Base-by-base conservation (phyloP, 176 grass and related monocot genomes). In the Oryza glumipatula region DNA sequence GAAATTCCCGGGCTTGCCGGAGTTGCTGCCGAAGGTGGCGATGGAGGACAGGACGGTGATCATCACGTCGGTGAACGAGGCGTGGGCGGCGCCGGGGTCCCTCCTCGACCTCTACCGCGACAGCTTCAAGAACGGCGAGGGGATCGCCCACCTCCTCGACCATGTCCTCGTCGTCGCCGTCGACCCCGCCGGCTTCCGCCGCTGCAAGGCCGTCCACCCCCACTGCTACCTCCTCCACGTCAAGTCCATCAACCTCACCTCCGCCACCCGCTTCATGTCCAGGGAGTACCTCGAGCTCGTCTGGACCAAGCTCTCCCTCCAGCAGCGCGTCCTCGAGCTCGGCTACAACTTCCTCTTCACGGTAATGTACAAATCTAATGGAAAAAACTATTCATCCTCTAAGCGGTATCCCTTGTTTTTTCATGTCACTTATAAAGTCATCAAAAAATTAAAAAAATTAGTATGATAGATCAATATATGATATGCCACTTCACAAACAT, bases 331-430 rank as follows among this genome's bases (percentile, higher is more conserved):
- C 43, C 83, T 97, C 0, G 76, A 92, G 77, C 83, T 94, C 1
- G 92, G 94, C 16, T 97, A 97, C 88, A 94, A 67, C 77, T 92
- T 91, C 44, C 49, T 97, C 30, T 94, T 89, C 80, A 91, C 90
- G 77, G 94, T 93, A 83, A 49, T 41, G 39, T 41, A 39, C 7
- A 43, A 32, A 28, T 28, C 28, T 28, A 28, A 28, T 28, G 28
- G 28, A 28, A 28, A 28, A 28, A 1, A 28, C 28, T 28, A 28
- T 28, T 28, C 28, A 28, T 28, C 28, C 28, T 28, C 28, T 28
- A 28, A 28, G 28, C 1, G 28, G 28, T 28, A 28, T 28, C 1
- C 28, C 28, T 28, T 1, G 28, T 28, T 28, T 28, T 2, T 28
- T 1, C 28, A 28, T 28, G 28, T 28, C 28, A 28, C 28, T 28